Percentiles rank a stretch among this genome's conserved stretches.
Conservation (phyloP, 306 rosid genomes). For the Rubus idaeus region DNA sequence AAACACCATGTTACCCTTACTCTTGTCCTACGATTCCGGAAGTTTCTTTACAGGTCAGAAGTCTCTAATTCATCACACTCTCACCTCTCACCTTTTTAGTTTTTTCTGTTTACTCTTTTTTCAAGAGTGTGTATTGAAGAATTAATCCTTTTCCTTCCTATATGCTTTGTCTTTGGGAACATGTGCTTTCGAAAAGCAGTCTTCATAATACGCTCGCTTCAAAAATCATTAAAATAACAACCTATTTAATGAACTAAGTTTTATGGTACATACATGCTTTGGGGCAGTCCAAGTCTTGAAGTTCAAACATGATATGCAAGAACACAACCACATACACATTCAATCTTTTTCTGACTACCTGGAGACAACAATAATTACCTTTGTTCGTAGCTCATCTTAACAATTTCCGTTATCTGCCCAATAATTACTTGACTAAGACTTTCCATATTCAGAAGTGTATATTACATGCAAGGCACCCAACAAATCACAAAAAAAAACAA, state of each 20-base stretch:
- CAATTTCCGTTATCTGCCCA: background rate
- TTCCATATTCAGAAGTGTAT: slow-evolving; percentile 5
- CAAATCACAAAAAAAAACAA: background rate
- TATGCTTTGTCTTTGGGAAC: background rate
- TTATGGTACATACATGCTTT: background rate
- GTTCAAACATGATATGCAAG: background rate
- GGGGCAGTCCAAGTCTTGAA: background rate
- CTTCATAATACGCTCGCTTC: background rate
- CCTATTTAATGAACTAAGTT: background rate
- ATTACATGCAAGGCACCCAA: background rate
- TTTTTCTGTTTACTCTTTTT: background rate
- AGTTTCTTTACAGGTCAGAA: background rate
- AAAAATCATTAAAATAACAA: background rate
- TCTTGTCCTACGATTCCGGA: background rate
- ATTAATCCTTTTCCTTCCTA: background rate
- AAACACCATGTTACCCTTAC: background rate
- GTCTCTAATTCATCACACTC: background rate
- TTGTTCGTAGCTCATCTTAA: background rate
- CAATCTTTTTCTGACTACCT: background rate
- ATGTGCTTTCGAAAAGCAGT: background rate
- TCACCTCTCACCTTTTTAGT: background rate
- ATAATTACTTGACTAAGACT: background rate
- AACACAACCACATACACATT: background rate
- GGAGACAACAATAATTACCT: background rate
- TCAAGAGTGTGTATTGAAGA: background rate